Percentiles rank a stretch among this genome's conserved stretches.
Conservation (phyloP, 2,329 filamentous ascomycete genomes). For the Fusarium metavorans region DNA sequence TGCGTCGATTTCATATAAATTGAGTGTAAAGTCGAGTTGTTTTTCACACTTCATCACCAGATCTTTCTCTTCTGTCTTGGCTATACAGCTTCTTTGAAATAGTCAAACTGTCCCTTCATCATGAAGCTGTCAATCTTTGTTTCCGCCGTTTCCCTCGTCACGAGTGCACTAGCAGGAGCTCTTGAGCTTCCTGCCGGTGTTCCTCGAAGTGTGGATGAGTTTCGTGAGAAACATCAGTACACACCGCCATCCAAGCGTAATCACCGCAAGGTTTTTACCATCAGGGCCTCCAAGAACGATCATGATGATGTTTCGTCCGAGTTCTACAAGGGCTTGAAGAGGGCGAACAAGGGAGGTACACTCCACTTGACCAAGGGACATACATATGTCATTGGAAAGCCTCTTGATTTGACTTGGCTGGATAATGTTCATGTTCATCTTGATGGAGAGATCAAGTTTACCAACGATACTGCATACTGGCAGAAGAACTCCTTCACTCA, state of each 20-base stretch:
- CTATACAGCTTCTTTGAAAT: neutral
- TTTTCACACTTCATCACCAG: neutral
- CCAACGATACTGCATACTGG: conserved; percentile 40
- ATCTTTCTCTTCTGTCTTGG: neutral
- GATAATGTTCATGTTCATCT: conserved; percentile 42
- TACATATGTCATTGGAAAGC: conserved; percentile 41
- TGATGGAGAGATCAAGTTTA: conserved; percentile 44
- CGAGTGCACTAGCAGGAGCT: conserved; percentile 29
- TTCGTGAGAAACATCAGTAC: conserved; percentile 39
- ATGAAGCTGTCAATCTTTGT: conserved; percentile 42
- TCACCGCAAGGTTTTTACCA: conserved; percentile 34
- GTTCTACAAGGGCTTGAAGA: conserved; percentile 38
- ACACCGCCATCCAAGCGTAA: conserved; percentile 12
- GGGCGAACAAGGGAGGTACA: conserved; percentile 40
- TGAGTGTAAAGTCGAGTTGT: neutral
- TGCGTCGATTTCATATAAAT: conserved; percentile 16
- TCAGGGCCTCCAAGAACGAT: conserved; percentile 35
- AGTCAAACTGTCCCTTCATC: neutral
- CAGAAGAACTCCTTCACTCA: conserved; percentile 39
- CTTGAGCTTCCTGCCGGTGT: conserved; percentile 42
- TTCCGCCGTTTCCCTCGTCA: conserved; percentile 31
- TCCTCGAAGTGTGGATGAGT: conserved; percentile 41
- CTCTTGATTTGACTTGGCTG: conserved; percentile 39
- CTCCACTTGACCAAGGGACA: conserved; percentile 38
- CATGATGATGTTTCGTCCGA: conserved; percentile 38